Conservation (phyloP, 2,329 filamentous ascomycete genomes). For the Ophiostoma populinum region DNA sequence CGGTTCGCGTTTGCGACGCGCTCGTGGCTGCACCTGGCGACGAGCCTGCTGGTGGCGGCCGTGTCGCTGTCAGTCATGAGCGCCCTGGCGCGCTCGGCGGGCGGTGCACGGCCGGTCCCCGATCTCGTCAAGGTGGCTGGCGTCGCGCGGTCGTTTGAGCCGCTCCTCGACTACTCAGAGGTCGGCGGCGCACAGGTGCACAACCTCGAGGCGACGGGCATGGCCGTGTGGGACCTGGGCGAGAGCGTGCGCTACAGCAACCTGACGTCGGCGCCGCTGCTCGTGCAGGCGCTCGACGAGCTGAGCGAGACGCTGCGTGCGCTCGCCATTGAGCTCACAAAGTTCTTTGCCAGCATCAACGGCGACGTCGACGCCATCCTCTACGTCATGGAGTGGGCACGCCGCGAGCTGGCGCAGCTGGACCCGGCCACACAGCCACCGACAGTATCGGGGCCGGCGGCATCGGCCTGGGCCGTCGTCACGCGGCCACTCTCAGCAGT, state of each 20-base stretch:
- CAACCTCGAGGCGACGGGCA: slow-evolving; percentile 76
- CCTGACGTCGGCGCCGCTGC: slow-evolving; percentile 76
- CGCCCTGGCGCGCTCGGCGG: slow-evolving; percentile 50
- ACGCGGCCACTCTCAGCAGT: slow-evolving; percentile 49
- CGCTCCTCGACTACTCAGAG: slow-evolving; percentile 86
- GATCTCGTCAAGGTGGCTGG: slow-evolving; percentile 84
- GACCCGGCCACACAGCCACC: slow-evolving; percentile 34
- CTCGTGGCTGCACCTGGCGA: slow-evolving; percentile 50
- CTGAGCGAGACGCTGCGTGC: slow-evolving; percentile 74
- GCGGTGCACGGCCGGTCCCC: slow-evolving; percentile 44
- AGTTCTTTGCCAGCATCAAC: slow-evolving; percentile 86
- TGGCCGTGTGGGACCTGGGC: slow-evolving; percentile 86
- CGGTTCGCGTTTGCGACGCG: slow-evolving; percentile 44
- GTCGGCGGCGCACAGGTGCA: slow-evolving; percentile 73
- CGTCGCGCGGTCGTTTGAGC: slow-evolving; percentile 81
- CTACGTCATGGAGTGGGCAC: slow-evolving; percentile 92
- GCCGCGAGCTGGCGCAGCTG: slow-evolving; percentile 61
- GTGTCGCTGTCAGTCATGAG: slow-evolving; percentile 48
- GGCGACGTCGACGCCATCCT: slow-evolving; percentile 84
- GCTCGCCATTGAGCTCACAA: slow-evolving; percentile 68
- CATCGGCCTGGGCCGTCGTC: slow-evolving; percentile 19
- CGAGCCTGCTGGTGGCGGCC: slow-evolving; percentile 43
- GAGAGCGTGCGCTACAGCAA: slow-evolving; percentile 81
- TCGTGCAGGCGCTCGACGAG: slow-evolving; percentile 71
- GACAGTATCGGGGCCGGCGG: not conserved